Conservation (phyloP, 208 protist genomes). For the Trypanosoma avium region DNA sequence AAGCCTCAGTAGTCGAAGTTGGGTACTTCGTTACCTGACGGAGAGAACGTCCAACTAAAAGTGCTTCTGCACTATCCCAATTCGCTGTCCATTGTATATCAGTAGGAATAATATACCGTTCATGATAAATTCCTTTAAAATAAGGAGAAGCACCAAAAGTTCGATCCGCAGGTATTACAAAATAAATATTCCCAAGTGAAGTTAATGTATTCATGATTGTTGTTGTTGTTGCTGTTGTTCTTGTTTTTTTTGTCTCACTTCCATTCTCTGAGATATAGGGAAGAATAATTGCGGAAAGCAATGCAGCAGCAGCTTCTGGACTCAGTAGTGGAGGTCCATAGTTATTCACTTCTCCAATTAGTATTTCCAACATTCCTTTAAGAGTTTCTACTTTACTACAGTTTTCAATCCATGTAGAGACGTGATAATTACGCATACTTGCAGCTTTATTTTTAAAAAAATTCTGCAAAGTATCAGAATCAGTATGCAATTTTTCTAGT, state of each 20-base stretch:
- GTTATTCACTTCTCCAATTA: conserved; percentile 20
- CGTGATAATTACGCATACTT: conserved; percentile 59
- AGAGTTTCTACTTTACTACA: conserved; percentile 36
- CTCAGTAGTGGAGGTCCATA: conserved; percentile 41
- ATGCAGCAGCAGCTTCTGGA: conserved; percentile 50
- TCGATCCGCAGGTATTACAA: conserved; percentile 39
- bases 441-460: conserved; percentile 21
- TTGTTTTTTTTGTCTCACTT: background rate
- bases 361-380: conserved; percentile 17
- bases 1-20: conserved; percentile 48
- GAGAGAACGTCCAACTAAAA: conserved; percentile 59
- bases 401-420: conserved; percentile 62
- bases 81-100: conserved; percentile 12
- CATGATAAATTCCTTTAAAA: conserved; percentile 63
- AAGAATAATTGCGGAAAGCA: conserved; percentile 50
- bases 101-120: conserved; percentile 34
- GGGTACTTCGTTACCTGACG: conserved; percentile 57
- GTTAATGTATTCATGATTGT: background rate
- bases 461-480: background rate
- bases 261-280: background rate
- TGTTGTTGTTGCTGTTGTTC: too few relatives aligned
- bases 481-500: conserved; percentile 2
- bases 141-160: conserved; percentile 35
- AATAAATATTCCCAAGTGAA: conserved; percentile 27
- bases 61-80: conserved; percentile 37